phyloP scores from a whole-genome alignment of 768 basidiomycete species.

The Termitomyces sp. region DNA sequence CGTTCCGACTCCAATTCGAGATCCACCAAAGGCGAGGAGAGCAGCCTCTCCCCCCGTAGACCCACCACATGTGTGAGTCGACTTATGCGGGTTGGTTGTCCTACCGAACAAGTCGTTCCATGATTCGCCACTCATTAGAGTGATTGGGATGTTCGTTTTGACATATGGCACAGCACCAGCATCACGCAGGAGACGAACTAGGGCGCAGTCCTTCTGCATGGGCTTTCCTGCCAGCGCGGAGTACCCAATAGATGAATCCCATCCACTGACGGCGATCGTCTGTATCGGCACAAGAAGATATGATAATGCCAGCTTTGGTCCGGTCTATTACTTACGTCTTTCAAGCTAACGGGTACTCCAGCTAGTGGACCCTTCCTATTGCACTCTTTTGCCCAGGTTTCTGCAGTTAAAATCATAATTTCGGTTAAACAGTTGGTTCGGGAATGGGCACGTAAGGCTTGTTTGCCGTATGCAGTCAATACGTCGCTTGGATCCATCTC shows the following conservation, averaged over 20 bases:
- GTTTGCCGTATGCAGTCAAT: slow-evolving; percentile 41
- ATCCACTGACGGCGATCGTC: slow-evolving; percentile 51
- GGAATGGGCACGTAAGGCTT: slow-evolving; percentile 39
- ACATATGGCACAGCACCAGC: slow-evolving; percentile 66
- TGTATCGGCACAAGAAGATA: slow-evolving; percentile 12
- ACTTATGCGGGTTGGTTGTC: slow-evolving; percentile 60
- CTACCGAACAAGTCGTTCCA: slow-evolving; percentile 55
- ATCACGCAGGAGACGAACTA: slow-evolving; percentile 50
- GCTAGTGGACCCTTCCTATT: slow-evolving; percentile 38
- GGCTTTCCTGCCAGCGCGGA: slow-evolving; percentile 46
- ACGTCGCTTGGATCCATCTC: slow-evolving; percentile 27
- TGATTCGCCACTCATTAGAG: slow-evolving; percentile 57
- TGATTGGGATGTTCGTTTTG: slow-evolving; percentile 64
- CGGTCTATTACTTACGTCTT: slow-evolving; percentile 31
- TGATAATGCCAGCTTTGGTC: slow-evolving; percentile 3
- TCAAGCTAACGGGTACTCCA: slow-evolving; percentile 53
- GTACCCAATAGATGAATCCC: slow-evolving; percentile 59
- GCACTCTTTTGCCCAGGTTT: slow-evolving; percentile 28
- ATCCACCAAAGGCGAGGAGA: slow-evolving; percentile 57
- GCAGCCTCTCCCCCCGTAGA: slow-evolving; percentile 69
- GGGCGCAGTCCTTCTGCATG: slow-evolving; percentile 40
- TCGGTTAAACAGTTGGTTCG: slow-evolving; percentile 58
- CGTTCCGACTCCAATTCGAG: slow-evolving; percentile 61
- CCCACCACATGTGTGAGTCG: slow-evolving; percentile 54
- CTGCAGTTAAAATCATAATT: slow-evolving; percentile 42